Percentiles rank a stretch among this genome's conserved stretches.
These are phyloP conservation scores for Saturnispora serradocipensis DNA, from an alignment of 805 yeast species.

Conservation along the genomic window DNA sequence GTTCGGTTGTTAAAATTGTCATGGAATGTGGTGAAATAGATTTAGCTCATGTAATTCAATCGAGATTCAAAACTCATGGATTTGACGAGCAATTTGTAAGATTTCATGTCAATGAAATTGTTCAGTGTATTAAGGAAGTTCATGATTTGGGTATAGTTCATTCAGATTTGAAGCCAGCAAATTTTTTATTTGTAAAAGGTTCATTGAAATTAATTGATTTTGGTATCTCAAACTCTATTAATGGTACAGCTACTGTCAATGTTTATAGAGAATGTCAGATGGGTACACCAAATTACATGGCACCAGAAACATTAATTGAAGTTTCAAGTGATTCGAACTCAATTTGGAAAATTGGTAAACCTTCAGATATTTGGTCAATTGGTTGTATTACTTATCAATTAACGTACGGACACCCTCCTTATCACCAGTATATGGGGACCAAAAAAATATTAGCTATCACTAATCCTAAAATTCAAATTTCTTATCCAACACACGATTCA, in stretches of 20 bases:
- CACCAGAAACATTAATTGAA: slow-evolving; percentile 86
- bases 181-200: slow-evolving; percentile 75
- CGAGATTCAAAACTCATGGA: slow-evolving; percentile 33
- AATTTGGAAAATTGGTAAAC: slow-evolving; percentile 78
- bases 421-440: slow-evolving; percentile 66
- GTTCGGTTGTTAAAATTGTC: slow-evolving; percentile 56
- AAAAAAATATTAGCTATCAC: slow-evolving; percentile 77
- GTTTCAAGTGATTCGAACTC: slow-evolving; percentile 22
- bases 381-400: slow-evolving; percentile 94
- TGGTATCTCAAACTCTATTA: slow-evolving; percentile 92
- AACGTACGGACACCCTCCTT: slow-evolving; percentile 91
- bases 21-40: slow-evolving; percentile 97
- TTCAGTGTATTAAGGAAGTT: slow-evolving; percentile 79
- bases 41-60: slow-evolving; percentile 67
- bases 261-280: slow-evolving; percentile 83
- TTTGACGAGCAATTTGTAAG: slow-evolving; percentile 72
- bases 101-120: slow-evolving; percentile 67
- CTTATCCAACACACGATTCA: slow-evolving; percentile 41
- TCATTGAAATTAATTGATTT: slow-evolving; percentile 83
- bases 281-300: slow-evolving; percentile 97
- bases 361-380: slow-evolving; percentile 97
- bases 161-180: slow-evolving; percentile 46
- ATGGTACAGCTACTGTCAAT: slow-evolving; percentile 76
- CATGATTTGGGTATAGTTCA: slow-evolving; percentile 74
- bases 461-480: slow-evolving; percentile 68